Base-by-base conservation (phyloP, 495 filamentous ascomycete species). In the Astrothelium subdiscretum region DNA sequence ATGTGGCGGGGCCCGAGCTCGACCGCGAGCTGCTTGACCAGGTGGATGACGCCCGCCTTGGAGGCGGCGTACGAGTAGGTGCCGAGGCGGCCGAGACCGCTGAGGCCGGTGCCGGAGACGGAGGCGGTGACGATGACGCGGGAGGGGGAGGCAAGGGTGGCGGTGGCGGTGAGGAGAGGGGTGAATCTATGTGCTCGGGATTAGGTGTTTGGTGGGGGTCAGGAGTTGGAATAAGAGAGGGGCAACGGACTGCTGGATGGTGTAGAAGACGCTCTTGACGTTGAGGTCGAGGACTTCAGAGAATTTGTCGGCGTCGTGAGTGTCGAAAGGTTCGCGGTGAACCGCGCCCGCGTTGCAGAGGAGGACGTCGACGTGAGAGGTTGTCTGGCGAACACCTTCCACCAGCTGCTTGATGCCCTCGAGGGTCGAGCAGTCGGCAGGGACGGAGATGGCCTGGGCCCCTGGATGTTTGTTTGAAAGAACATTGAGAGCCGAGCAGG, bases 1-100 rank as follows among this genome's bases (percentile, higher is more conserved):
- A 60, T 60, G 11, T 38, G 8, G 5, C 35, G 29, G 29, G 13
- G 24, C 5, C 27, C 58, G 13, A 18, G 35, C 22, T 60, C 58
- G 24, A 32, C 35, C 13, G 32, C 24, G 27, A 60, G 58, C 32
- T 31, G 13, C 10, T 43, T 8, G 8, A 24, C 27, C 4, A 60
- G 38, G 29, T 43, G 32, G 13, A 38, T 38, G 6, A 60, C 58
- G 4, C 32, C 32, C 11, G 27, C 57, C 26, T 60, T 60, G 18
- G n/a, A 10, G 5, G 58, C 58, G 10, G 58, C 58, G 24, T 60
- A 60, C n/a, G 54, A 48, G 43, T 15, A 48, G 43, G 43, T 48
- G 43, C 43, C 43, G 12, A 15, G 10, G 20, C 11, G 2, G 43
- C 43, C 43, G 20, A 48, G 43, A 20, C 5, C n/a, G 12, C 11